Evolutionary conservation across 148 eudicot genomes (phyloP), one percentile per base, ranked within the genome.

Genomic region (Chenopodium quinoa): DNA sequence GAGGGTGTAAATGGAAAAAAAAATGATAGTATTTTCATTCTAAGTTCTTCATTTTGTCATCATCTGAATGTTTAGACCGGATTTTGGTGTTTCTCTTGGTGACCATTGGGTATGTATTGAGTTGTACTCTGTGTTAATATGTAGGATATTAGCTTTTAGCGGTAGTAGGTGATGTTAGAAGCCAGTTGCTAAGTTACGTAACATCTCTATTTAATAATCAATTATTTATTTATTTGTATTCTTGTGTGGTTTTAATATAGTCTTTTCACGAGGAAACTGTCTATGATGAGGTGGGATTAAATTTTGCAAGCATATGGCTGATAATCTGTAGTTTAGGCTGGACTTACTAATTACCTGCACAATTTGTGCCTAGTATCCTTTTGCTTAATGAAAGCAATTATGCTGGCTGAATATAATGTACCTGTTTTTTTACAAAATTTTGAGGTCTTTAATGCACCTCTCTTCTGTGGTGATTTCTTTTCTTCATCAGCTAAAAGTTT

Each of bases 261-360:
- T 66, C 56, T 27, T 4, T 37, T 46, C 25, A 44, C 0, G 16
- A 71, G 25, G 50, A 48, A 37, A 1, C 37, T 71, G 47, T 40
- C 50, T 29, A 32, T 34, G 71, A 12, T 67, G 16, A 27, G 73
- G 22, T 69, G 22, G 48, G 34, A 63, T n/a, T 77, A 37, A 37
- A 50, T 40, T 60, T 80, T 9, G 66, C 77, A 40, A 72, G 71
- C 62, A 27, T 62, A 17, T 71, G 60, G 44, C 34, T 60, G 70
- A 25, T 44, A 32, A 19, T 62, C 37, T 4, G 0, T 3, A 32
- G 44, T 29, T 32, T 69, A 62, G 37, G 10, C 17, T 17, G 72
- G 22, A 44, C 22, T 29, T 68, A 29, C 65, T 1, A 62, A 22
- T 62, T 9, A 4, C 25, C 22, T 62, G 11, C 0, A 20, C 13